These are phyloP conservation scores for Tolypocladium nubicola DNA, from an alignment of 2,329 filamentous ascomycete species.

Conservation along the genomic window DNA sequence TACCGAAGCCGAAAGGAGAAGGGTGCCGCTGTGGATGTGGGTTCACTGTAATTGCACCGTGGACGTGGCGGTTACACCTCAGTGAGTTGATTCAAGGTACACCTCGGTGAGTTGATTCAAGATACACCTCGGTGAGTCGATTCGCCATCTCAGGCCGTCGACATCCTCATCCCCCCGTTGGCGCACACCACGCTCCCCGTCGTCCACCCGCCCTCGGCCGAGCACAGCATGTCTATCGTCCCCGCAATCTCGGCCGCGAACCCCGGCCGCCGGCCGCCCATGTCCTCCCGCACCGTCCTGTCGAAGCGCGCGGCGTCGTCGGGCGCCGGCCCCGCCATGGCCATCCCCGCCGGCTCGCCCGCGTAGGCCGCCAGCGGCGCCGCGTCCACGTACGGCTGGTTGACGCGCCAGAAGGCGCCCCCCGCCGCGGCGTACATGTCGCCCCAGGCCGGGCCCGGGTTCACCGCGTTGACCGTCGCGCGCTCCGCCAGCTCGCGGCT, in stretches of 20 bases:
- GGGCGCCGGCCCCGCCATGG: conserved; percentile 11
- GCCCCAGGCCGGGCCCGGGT: conserved; percentile 44
- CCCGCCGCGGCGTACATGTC: conserved; percentile 36
- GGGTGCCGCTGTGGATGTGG: no score
- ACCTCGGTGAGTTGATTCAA: neutral
- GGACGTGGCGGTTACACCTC: neutral
- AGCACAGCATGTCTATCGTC: conserved; percentile 60
- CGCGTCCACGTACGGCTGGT: conserved; percentile 25
- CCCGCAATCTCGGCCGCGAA: conserved; percentile 51
- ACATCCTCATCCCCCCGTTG: conserved; percentile 44
- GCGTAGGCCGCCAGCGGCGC: conserved; percentile 23
- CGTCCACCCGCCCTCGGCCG: conserved; percentile 54
- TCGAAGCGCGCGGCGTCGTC: conserved; percentile 21
- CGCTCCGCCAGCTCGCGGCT: conserved; percentile 42
- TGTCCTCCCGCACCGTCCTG: conserved; percentile 18
- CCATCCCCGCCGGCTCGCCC: conserved; percentile 19
- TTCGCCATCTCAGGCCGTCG: conserved; percentile 14
- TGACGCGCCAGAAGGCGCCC: conserved; percentile 23
- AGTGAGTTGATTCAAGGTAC: neutral
- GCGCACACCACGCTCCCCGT: conserved; percentile 64
- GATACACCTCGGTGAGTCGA: neutral
- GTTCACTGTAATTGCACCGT: neutral
- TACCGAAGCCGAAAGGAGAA: neutral
- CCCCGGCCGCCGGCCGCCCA: conserved; percentile 22
- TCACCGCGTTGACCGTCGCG: conserved; percentile 46